These are phyloP conservation scores for Erodium texanum DNA, from an alignment of 441 rosid species.

Conservation along the genomic window DNA sequence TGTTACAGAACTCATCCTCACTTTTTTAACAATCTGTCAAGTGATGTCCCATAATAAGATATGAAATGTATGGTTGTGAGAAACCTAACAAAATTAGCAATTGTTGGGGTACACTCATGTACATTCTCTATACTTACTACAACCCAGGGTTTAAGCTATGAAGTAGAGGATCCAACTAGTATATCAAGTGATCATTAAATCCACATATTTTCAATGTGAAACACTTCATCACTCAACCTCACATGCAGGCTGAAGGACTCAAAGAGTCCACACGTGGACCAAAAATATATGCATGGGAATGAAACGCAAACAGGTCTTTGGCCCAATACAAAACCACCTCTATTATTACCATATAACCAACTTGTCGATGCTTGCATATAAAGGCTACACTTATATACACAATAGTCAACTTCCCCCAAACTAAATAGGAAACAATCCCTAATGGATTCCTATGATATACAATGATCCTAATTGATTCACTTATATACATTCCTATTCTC, in stretches of 20 bases:
- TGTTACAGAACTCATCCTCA: not conserved
- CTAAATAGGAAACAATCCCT: too few relatives aligned
- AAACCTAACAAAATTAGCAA: not conserved
- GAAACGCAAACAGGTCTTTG: not conserved
- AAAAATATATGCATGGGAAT: not conserved
- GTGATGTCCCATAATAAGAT: not conserved
- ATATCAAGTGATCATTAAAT: too few relatives aligned
- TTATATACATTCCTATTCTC: not conserved
- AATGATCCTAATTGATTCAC: not conserved
- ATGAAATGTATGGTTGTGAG: not conserved
- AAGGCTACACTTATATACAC: too few relatives aligned
- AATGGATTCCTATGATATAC: not conserved
- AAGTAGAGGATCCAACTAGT: too few relatives aligned
- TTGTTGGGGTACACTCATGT: not conserved
- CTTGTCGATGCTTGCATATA: too few relatives aligned
- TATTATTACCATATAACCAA: too few relatives aligned
- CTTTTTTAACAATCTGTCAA: not conserved
- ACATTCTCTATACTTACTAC: not conserved
- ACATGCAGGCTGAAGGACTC: too few relatives aligned
- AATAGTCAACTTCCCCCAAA: too few relatives aligned
- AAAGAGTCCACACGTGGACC: not conserved
- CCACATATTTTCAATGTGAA: too few relatives aligned
- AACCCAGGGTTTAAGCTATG: too few relatives aligned
- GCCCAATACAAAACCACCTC: not conserved
- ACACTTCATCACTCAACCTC: too few relatives aligned